Evolutionary conservation across 176 grass and related monocot genomes (phyloP), one percentile per base, ranked within the genome.

Genomic region (Carex cristatella): DNA sequence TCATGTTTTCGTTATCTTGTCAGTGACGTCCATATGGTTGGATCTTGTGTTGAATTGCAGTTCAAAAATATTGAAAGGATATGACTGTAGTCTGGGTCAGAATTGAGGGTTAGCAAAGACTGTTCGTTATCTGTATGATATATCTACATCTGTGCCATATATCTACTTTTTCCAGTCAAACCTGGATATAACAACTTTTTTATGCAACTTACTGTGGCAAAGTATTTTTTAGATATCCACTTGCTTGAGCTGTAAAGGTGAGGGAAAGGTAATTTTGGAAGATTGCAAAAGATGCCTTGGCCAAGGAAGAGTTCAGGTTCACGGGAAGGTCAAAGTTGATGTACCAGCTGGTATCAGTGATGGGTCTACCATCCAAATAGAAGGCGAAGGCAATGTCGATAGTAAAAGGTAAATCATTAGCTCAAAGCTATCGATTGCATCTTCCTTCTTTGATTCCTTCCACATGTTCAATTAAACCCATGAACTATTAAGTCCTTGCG

Each of bases 271-370:
- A 71, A 90, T 98, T 86, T 91, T 88, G 83, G 95, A 98, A 70
- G 79, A 90, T 35, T 98, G 95, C 86, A 79, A 60, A 90, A 90
- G 85, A 65, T 98, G 95, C 30, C 15, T 32, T 1, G 95, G 95
- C 69, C 87, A 89, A 67, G 91, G 95, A 80, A 94, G 82, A 89
- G 79, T 98, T 61, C 75, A 87, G 83, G 82, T 85, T 79, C 72
- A 87, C 13, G 82, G 61, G 56, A 86, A 6, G 79, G 84, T 98
- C 66, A 49, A 79, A 87, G 86, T 93, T 65, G 84, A 98, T 80
- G 87, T 98, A 84, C 95, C 92, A 69, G 92, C 91, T 86, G 95
- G 95, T 80, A 88, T 94, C 84, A 86, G 82, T 85, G 86, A 94
- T 87, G 92, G 91, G n/a, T 93, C 79, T 48, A 86, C 91, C 18